phyloP scores from a whole-genome alignment of 1,284 basidiomycete species.

The Papiliotrema nemorosa region DNA sequence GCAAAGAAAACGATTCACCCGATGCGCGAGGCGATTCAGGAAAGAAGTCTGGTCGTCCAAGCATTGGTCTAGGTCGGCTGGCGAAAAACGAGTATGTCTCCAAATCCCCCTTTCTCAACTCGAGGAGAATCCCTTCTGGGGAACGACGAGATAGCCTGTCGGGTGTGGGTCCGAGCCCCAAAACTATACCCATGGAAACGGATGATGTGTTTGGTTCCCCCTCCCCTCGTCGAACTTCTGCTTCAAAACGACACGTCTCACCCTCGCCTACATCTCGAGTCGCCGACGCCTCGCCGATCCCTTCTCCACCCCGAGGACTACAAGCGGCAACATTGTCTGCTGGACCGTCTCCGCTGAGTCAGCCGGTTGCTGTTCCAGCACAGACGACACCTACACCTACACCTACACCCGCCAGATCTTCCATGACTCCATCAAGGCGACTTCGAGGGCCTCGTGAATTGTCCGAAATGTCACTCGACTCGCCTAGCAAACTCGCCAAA shows the following conservation, averaged over 20 bases:
- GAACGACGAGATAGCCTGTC: constrained; percentile 13
- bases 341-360: constrained; percentile 32
- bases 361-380: constrained; percentile 7
- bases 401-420: constrained; percentile 55
- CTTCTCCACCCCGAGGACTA: constrained; percentile 27
- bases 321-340: constrained; percentile 1
- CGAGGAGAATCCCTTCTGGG: constrained; percentile 22
- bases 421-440: constrained; percentile 69
- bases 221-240: constrained; percentile 29
- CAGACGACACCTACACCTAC: constrained; percentile 8
- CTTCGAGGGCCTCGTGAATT: constrained; percentile 69
- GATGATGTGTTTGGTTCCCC: constrained; percentile 32
- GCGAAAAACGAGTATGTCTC: constrained; percentile 72
- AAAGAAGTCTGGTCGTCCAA: constrained; percentile 64
- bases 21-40: constrained; percentile 54
- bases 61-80: constrained; percentile 68
- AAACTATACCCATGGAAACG: constrained; percentile 20
- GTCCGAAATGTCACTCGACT: constrained; percentile 34
- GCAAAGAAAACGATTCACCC: constrained; percentile 64
- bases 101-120: constrained; percentile 72
- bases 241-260: constrained; percentile 25
- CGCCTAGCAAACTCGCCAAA: constrained; percentile 59
- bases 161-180: constrained; percentile 14
- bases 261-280: constrained; percentile 13
- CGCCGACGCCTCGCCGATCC: constrained; percentile 30